Percentiles rank a stretch among this genome's conserved stretches.
These are phyloP conservation scores for Trifolium dubium DNA, from an alignment of 306 rosid genomes.

Conservation along the genomic window DNA sequence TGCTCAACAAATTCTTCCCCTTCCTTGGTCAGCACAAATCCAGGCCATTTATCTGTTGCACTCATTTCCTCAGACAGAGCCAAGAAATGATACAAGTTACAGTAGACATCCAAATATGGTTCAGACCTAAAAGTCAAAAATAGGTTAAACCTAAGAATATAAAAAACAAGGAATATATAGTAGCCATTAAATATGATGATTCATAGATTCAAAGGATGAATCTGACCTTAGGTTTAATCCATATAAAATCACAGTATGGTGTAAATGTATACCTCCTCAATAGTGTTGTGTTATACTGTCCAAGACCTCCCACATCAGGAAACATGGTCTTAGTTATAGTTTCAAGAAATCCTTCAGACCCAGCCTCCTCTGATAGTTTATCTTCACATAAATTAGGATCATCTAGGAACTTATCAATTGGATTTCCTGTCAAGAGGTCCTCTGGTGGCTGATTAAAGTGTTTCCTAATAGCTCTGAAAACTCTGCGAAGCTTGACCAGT, in stretches of 20 bases:
- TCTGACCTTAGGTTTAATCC: too few species aligned
- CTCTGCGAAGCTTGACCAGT: constrained; percentile 90
- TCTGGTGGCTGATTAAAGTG: constrained; percentile 92
- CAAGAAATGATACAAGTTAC: constrained; percentile 87
- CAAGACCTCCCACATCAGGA: constrained; percentile 71
- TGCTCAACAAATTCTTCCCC: constrained; percentile 96
- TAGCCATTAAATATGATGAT: constrained; percentile 31
- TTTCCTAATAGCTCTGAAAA: constrained; percentile 91
- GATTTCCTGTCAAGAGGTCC: constrained; percentile 79
- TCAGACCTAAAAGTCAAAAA: constrained; percentile 75
- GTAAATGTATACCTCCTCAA: constrained; percentile 64
- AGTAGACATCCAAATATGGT: constrained; percentile 86
- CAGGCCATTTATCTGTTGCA: constrained; percentile 98
- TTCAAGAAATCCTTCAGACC: constrained; percentile 87
- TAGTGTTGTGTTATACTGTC: constrained; percentile 66
- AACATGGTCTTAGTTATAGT: constrained; percentile 72
- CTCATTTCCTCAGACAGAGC: constrained; percentile 97
- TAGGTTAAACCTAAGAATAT: constrained; percentile 38
- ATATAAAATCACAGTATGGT: neutral
- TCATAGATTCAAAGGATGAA: neutral
- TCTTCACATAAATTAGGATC: constrained; percentile 88
- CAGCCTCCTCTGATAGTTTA: constrained; percentile 95
- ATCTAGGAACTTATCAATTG: constrained; percentile 86
- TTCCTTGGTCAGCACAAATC: constrained; percentile 94
- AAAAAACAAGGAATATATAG: constrained; percentile 37